Evolutionary conservation across 2,329 filamentous ascomycete species (phyloP).

Genomic region (Lachnellula occidentalis): DNA sequence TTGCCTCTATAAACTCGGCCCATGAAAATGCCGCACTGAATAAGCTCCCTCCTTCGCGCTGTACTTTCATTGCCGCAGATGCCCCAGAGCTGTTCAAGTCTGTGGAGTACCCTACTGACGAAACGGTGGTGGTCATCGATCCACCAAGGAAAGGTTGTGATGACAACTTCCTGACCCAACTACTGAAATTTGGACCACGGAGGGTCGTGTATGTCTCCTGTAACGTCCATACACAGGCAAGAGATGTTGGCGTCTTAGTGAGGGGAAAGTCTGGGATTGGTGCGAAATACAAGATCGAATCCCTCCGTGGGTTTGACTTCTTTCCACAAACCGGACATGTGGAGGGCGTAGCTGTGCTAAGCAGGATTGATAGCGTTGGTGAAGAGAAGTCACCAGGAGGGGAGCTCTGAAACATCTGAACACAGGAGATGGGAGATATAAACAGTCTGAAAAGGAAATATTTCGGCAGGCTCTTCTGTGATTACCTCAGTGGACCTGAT

Average conservation of each 20-base stretch:
- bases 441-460: too few relatives aligned
- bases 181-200: conserved; percentile 70
- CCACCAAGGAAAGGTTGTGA: conserved; percentile 97
- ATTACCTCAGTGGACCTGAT: too few relatives aligned
- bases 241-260: conserved; percentile 85
- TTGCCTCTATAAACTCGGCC: conserved; percentile 72
- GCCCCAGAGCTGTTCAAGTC: conserved; percentile 75
- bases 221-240: conserved; percentile 95
- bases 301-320: conserved; percentile 88
- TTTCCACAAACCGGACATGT: conserved; percentile 82
- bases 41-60: conserved; percentile 59
- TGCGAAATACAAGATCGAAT: conserved; percentile 77
- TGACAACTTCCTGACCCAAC: conserved; percentile 72
- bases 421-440: too few relatives aligned
- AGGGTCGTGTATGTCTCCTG: conserved; percentile 93
- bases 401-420: too few relatives aligned
- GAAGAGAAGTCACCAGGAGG: conserved; percentile 4
- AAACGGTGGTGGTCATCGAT: conserved; percentile 92
- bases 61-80: conserved; percentile 84
- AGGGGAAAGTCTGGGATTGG: conserved; percentile 51
- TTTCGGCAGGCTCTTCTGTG: too few relatives aligned
- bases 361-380: conserved; percentile 41
- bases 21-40: conserved; percentile 75
- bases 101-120: conserved; percentile 66
- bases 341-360: conserved; percentile 62